Conservation (phyloP, 2,329 filamentous ascomycete species). For the Fusarium duplospermum region DNA sequence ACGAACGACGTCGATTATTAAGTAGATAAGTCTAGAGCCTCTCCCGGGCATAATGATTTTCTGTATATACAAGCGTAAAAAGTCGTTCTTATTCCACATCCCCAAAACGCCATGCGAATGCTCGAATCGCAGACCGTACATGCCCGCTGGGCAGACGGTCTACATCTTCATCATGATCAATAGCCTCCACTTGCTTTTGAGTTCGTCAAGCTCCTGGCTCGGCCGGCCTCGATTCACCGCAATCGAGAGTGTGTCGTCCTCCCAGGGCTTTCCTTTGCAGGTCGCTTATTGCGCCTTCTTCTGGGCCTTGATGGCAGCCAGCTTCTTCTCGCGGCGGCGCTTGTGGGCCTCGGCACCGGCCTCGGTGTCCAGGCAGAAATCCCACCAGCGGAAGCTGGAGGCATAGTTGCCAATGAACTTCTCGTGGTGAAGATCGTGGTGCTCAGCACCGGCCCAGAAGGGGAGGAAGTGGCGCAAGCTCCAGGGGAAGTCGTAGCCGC, state of each 20-base stretch:
- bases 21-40: slow-evolving; percentile 47
- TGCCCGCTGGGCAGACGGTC: slow-evolving; percentile 35
- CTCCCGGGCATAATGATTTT: slow-evolving; percentile 39
- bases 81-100: slow-evolving; percentile 43
- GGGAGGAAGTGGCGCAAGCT: slow-evolving; percentile 94
- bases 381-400: slow-evolving; percentile 99
- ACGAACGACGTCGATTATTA: slow-evolving; percentile 50
- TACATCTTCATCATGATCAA: slow-evolving; percentile 41
- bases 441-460: slow-evolving; percentile 97
- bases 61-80: slow-evolving; percentile 48
- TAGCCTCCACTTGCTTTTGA: slow-evolving; percentile 8
- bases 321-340: slow-evolving; percentile 82
- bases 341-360: slow-evolving; percentile 88
- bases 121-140: slow-evolving; percentile 37
- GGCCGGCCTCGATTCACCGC: slow-evolving; percentile 39
- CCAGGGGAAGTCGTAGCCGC: slow-evolving; percentile 98
- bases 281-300: slow-evolving; percentile 74
- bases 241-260: slow-evolving; percentile 29
- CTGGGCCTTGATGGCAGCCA: slow-evolving; percentile 72
- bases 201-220: slow-evolving; percentile 13
- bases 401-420: slow-evolving; percentile 98
- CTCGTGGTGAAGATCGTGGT: slow-evolving; percentile 98
- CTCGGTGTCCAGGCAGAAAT: slow-evolving; percentile 93
- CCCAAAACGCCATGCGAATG: slow-evolving; percentile 48
- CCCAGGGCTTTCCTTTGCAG: slow-evolving; percentile 5